Evolutionary conservation across 2,329 filamentous ascomycete species (phyloP), one percentile per base, ranked within the genome.

Genomic region (Chrysosphaeria jannelii): DNA sequence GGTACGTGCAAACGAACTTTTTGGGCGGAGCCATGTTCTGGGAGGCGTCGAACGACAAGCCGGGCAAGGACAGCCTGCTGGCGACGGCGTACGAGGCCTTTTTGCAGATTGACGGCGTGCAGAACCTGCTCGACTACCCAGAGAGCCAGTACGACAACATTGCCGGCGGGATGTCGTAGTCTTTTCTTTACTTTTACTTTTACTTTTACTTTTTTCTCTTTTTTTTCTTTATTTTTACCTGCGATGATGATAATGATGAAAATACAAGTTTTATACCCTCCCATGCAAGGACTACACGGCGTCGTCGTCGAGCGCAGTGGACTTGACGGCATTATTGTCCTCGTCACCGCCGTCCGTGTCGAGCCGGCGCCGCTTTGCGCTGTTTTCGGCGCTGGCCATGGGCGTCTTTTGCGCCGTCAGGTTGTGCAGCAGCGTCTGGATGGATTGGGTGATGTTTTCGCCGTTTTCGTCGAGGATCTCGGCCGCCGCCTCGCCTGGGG

Each of bases 11-110:
- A 40, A 36, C 43, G 23, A 49, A 52, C 26, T 53, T 60, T 0
- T 50, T 85, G 1, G 72, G 65, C 4, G 75, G 74, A 13, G 63
- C 57, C 14, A 81, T 85, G 71, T 88, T 72, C 57, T 88, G 74
- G 74, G 72, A 85, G 40, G 63, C 58, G 10, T 72, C 63, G 29
- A 62, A 53, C 5, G 75, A 85, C 40, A 54, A 54, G 34, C 49
- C 37, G 4, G 59, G 53, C 11, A 42, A 41, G 8, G 51, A 53
- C 4, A 71, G 63, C 31, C 44, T 85, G 33, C 65, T 71, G 26
- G 36, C 40, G 17, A 52, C 52, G 4, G 37, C 41, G 24, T 47
- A 44, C 19, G 37, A 38, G 5, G 39, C 35, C 3, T 41, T 52
- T 9, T 46, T 46, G n/a, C n/a, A n/a, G n/a, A n/a, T n/a, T n/a